These are phyloP conservation scores for California macrophylla DNA, from an alignment of 441 rosid species.

Conservation along the genomic window DNA sequence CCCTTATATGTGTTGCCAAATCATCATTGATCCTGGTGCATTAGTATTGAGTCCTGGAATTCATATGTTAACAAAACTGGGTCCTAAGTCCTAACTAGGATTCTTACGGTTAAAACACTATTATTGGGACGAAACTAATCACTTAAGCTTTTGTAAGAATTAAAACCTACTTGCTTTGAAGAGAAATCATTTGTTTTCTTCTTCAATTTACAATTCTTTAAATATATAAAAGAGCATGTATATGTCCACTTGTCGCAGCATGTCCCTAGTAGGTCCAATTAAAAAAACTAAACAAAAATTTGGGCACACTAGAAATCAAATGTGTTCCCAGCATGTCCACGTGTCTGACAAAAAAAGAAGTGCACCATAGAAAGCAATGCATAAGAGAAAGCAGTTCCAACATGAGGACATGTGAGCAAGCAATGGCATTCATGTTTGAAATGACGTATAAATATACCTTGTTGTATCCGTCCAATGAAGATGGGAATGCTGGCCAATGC, in stretches of 20 bases:
- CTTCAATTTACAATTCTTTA: too few species aligned
- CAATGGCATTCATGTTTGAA: not conserved
- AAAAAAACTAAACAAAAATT: too few species aligned
- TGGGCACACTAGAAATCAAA: not conserved
- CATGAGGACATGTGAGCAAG: not conserved
- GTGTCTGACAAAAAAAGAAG: not conserved
- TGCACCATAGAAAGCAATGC: not conserved
- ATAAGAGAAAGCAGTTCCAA: not conserved
- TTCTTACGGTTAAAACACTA: not conserved
- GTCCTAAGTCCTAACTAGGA: not conserved
- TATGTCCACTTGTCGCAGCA: too few species aligned
- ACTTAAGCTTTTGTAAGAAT: too few species aligned
- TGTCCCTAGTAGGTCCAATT: too few species aligned
- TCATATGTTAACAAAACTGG: not conserved
- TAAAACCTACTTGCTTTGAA: too few species aligned
- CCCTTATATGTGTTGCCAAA: not conserved
- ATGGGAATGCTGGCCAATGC: slow-evolving; percentile 67
- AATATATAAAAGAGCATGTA: too few species aligned
- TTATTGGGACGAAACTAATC: too few species aligned
- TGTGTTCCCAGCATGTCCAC: too few species aligned
- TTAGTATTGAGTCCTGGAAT: not conserved
- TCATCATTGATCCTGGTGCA: not conserved
- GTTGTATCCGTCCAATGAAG: slow-evolving; percentile 80
- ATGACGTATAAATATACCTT: slow-evolving; percentile 39
- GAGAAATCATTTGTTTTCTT: too few species aligned